Percentiles rank a stretch among this genome's conserved stretches.
phyloP scores from a whole-genome alignment of 176 grass and related monocot species.

The Rhynchospora tenuis region DNA sequence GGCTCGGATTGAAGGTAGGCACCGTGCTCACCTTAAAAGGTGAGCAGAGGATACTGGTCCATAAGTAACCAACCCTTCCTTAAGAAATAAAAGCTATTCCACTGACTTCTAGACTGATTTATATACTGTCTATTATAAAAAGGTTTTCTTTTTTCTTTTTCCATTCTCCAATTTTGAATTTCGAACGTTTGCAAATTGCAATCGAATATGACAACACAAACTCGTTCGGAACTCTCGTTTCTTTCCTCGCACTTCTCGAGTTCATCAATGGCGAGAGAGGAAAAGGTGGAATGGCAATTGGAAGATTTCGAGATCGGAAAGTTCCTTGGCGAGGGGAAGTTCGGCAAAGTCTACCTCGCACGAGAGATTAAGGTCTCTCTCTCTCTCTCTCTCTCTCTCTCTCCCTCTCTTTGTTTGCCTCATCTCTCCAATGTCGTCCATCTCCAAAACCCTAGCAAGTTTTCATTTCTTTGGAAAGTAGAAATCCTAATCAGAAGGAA shows the following conservation, averaged over 20 bases:
- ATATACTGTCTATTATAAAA: background rate
- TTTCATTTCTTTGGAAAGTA: background rate
- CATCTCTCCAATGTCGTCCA: background rate
- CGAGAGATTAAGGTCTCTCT: slow-evolving; percentile 60
- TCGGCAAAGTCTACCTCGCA: slow-evolving; percentile 86
- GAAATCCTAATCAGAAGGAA: background rate
- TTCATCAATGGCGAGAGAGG: background rate
- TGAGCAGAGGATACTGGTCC: no score
- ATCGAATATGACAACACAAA: background rate
- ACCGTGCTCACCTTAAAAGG: no score
- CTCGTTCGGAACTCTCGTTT: background rate
- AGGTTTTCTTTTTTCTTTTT: background rate
- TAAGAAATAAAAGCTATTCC: no score
- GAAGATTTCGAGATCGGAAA: slow-evolving; percentile 71
- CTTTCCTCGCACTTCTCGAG: background rate
- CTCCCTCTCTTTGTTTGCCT: background rate
- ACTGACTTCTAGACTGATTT: no score
- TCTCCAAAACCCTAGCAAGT: slow-evolving; percentile 4
- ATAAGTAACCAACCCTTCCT: no score
- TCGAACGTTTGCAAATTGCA: background rate
- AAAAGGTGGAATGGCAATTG: slow-evolving; percentile 50
- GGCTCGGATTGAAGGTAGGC: no score
- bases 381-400: background rate
- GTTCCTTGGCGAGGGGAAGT: slow-evolving; percentile 83
- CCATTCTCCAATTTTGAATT: background rate